Evolutionary conservation across 2,329 filamentous ascomycete species (phyloP).

Genomic region (Claviceps paspali): DNA sequence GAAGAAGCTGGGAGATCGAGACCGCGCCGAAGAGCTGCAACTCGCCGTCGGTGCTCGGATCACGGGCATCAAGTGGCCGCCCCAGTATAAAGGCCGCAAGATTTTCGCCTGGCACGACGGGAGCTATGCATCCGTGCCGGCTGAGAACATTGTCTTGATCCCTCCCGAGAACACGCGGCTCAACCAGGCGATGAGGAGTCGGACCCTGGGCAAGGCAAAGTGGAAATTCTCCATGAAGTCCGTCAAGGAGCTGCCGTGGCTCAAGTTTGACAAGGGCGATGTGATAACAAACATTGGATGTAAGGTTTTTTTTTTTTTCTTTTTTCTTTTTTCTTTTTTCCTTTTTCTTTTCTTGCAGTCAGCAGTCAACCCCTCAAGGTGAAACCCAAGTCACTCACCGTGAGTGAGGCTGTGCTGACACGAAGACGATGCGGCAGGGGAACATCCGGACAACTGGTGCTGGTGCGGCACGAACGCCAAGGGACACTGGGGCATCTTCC

Average conservation of each 20-base stretch:
- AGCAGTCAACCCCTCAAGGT: too few species aligned
- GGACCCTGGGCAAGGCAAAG: slow-evolving; percentile 30
- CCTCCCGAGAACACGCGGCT: slow-evolving; percentile 29
- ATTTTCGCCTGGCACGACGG: slow-evolving; percentile 41
- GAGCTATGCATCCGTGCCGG: slow-evolving; percentile 31
- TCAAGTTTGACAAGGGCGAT: slow-evolving; percentile 52
- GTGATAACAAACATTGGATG: slow-evolving; percentile 48
- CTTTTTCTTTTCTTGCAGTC: too few species aligned
- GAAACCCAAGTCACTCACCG: too few species aligned
- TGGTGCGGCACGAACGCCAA: slow-evolving; percentile 38
- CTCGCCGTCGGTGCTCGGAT: slow-evolving; percentile 32
- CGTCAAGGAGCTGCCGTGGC: slow-evolving; percentile 30
- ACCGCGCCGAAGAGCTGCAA: slow-evolving; percentile 24
- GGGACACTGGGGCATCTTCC: slow-evolving; percentile 38
- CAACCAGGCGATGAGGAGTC: slow-evolving; percentile 28
- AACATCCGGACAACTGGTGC: slow-evolving; percentile 36
- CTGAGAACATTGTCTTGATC: slow-evolving; percentile 32
- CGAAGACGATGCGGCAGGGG: slow-evolving; percentile 16
- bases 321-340: not conserved
- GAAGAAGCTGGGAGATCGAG: slow-evolving; percentile 27
- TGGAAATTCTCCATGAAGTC: slow-evolving; percentile 38
- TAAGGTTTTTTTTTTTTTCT: slow-evolving; percentile 18
- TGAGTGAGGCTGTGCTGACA: slow-evolving; percentile 6
- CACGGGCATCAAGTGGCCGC: slow-evolving; percentile 35
- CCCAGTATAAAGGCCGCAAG: slow-evolving; percentile 38